Evolutionary conservation across 2,329 filamentous ascomycete genomes (phyloP), one percentile per base, ranked within the genome.

Genomic region (Emydomyces testavorans): DNA sequence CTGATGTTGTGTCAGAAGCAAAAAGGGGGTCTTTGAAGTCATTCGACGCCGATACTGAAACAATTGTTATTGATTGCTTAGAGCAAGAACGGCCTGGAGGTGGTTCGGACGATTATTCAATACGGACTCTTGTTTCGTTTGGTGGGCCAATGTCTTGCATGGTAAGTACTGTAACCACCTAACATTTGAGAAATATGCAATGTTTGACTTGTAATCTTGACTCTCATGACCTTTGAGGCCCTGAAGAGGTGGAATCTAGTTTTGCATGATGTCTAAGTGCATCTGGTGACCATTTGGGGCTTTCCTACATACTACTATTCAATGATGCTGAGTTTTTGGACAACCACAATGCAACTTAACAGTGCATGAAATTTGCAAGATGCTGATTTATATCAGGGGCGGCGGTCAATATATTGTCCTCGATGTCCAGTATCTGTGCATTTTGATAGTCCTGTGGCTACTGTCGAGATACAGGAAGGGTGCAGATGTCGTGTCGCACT

Each of bases 31-130:
- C 37, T 65, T 46, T 51, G 62, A 56, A 37, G 48, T 57, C 4
- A 35, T 58, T n/a, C 55, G 61, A 50, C 46, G 60, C 31, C 44
- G 50, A 23, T 48, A 56, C 63, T 13, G 57, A 59, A 21, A 60
- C 50, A 2, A 57, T 62, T 40, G 57, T 55, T 15, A 53, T 62
- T 40, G 57, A 57, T n/a, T n/a, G n/a, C n/a, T n/a, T n/a, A n/a
- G n/a, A n/a, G n/a, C n/a, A n/a, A n/a, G n/a, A n/a, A n/a, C n/a
- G n/a, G n/a, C n/a, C n/a, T n/a, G n/a, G n/a, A n/a, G n/a, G n/a
- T n/a, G n/a, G n/a, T n/a, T n/a, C n/a, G n/a, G n/a, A n/a, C n/a
- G n/a, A n/a, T n/a, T n/a, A n/a, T n/a, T n/a, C n/a, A n/a, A n/a
- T n/a, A n/a, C n/a, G n/a, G n/a, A n/a, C n/a, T n/a, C n/a, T n/a